phyloP scores from a whole-genome alignment of 2,329 filamentous ascomycete genomes.

The Chrysosporium queenslandicum region DNA sequence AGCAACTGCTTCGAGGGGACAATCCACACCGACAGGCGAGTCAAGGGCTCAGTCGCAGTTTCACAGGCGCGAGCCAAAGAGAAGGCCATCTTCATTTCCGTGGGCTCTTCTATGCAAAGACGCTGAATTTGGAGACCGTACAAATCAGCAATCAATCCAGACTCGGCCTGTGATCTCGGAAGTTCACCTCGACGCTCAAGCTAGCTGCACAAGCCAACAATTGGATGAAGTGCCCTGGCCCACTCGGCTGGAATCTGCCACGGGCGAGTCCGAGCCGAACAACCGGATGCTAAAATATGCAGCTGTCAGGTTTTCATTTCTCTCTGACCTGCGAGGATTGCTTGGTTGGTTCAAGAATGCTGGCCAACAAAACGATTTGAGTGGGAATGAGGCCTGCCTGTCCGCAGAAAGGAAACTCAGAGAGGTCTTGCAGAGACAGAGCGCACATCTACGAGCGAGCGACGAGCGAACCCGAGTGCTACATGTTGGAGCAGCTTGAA shows the following conservation, averaged over 20 bases:
- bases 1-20: not conserved
- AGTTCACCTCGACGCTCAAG: constrained; percentile 30
- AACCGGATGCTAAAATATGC: not conserved
- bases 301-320: constrained; percentile 16
- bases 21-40: not conserved
- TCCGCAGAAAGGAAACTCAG: constrained; percentile 32
- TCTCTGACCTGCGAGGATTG: constrained; percentile 27
- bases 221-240: constrained; percentile 1
- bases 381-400: constrained; percentile 11
- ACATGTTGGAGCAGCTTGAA: not conserved
- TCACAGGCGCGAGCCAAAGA: constrained; percentile 21
- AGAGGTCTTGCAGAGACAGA: constrained; percentile 28
- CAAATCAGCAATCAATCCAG: constrained; percentile 19
- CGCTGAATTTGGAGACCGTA: constrained; percentile 12
- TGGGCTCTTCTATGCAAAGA: constrained; percentile 26
- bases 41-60: constrained; percentile 20
- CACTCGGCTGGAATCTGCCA: not conserved
- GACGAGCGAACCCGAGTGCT: not conserved
- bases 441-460: not conserved
- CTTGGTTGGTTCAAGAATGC: constrained; percentile 29
- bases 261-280: not conserved
- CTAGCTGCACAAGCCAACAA: constrained; percentile 20
- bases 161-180: constrained; percentile 34
- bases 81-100: constrained; percentile 7
- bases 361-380: constrained; percentile 15